Conservation (phyloP, 2,329 filamentous ascomycete genomes). For the Acrocalymma vagum region DNA sequence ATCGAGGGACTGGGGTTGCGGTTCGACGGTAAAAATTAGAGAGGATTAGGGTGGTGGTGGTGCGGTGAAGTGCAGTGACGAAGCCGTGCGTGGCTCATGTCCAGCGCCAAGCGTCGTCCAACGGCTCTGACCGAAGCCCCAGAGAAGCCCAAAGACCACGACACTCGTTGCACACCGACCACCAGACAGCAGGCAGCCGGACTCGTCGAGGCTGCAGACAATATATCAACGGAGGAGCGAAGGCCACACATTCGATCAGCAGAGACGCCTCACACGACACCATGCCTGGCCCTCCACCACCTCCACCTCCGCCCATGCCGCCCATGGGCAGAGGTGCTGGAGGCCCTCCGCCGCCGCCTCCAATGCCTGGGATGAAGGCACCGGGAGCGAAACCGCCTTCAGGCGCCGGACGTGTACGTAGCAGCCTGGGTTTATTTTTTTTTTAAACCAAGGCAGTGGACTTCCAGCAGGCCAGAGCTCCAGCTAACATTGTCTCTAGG, state of each 20-base stretch:
- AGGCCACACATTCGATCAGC: background rate
- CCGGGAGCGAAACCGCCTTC: constrained; percentile 38
- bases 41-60: constrained; percentile 4
- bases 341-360: constrained; percentile 46
- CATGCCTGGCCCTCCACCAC: constrained; percentile 44
- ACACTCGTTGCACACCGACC: no score
- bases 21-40: no score
- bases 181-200: constrained; percentile 17
- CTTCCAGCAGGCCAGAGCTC: constrained; percentile 12
- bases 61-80: constrained; percentile 28
- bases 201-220: constrained; percentile 1
- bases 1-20: background rate
- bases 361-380: constrained; percentile 45
- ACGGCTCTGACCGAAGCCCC: constrained; percentile 9
- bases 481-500: constrained; percentile 63
- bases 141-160: no score
- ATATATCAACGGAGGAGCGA: background rate
- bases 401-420: constrained; percentile 46
- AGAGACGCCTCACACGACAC: constrained; percentile 25
- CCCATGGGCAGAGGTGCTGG: constrained; percentile 48
- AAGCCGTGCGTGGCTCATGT: constrained; percentile 27
- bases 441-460: background rate
- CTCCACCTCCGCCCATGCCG: constrained; percentile 48
- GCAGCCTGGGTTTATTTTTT: background rate
- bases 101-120: no score